Conservation (phyloP, 2,329 filamentous ascomycete species). For the Fusarium sambucinum region DNA sequence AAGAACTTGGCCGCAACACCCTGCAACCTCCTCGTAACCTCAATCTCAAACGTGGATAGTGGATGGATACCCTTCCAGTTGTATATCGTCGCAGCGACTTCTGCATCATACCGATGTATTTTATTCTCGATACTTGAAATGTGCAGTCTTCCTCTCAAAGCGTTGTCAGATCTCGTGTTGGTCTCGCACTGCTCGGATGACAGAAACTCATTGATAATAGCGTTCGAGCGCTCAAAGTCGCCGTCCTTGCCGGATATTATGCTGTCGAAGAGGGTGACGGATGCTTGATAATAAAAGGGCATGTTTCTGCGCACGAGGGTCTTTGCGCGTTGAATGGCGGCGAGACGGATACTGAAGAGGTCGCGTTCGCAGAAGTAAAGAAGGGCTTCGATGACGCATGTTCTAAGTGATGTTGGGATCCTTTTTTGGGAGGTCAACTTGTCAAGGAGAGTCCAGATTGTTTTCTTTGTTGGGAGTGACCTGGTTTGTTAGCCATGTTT, state of each 20-base stretch:
- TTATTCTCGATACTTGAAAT: conserved; percentile 54
- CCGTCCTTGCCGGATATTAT: conserved; percentile 49
- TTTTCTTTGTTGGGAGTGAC: conserved; percentile 42
- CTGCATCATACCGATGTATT: conserved; percentile 50
- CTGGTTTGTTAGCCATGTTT: conserved; percentile 28
- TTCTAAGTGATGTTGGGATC: conserved; percentile 27
- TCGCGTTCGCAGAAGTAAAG: conserved; percentile 52
- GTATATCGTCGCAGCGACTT: conserved; percentile 50
- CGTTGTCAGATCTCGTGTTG: conserved; percentile 46
- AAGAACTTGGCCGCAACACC: conserved; percentile 51
- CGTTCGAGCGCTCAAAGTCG: conserved; percentile 45
- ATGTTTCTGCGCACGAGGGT: conserved; percentile 45
- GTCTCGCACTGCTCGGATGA: conserved; percentile 21
- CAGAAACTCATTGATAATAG: conserved; percentile 45
- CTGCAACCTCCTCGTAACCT: conserved; percentile 52
- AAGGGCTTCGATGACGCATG: conserved; percentile 46
- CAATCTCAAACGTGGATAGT: conserved; percentile 50
- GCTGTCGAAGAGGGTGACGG: conserved; percentile 50
- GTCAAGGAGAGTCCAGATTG: conserved; percentile 48
- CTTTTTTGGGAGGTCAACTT: conserved; percentile 25
- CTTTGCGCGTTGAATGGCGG: conserved; percentile 46
- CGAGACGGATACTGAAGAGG: conserved; percentile 41
- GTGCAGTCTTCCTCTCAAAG: conserved; percentile 50
- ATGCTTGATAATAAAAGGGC: conserved; percentile 51
- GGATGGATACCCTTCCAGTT: conserved; percentile 49